Base-by-base conservation (phyloP, 2,329 filamentous ascomycete species). In the Trichoderma koningiopsis region DNA sequence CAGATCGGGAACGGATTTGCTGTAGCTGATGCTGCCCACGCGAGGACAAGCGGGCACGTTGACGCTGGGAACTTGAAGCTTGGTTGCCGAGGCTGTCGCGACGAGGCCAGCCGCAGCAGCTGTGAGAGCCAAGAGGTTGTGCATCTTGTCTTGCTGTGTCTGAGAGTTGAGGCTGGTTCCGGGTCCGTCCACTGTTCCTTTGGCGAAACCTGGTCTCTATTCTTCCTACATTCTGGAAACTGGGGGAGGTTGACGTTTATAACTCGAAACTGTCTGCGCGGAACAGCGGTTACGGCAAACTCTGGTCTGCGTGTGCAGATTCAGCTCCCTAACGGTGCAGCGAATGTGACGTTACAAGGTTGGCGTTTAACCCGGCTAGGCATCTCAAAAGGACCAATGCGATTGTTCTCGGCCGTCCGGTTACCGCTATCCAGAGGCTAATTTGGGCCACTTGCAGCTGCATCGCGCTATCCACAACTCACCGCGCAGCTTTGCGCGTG, bases 1-100 rank as follows among this genome's bases (percentile, higher is more conserved):
- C 69, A 74, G 70, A 59, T 81, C 78, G 1, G 84, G 84, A 31
- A 85, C 81, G 0, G 82, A 79, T 68, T 78, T 81, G 74, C 77
- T 73, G 75, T 78, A 84, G 49, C 74, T 73, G 69, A 83, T 74
- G n/a, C 75, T 81, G 52, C 74, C 79, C 33, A 73, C 74, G 14
- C 71, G 70, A 13, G 81, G 78, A 70, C 82, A 84, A 19, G 76
- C 75, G 11, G 83, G 82, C 1, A 83, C 82, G 4, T 77, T 66
- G 27, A 84, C 72, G 35, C 72, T 72, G 7, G 77, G 77, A 11
- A 75, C 71, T 11, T 27, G 27, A 27, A 27, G 27, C 27, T 52
- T 60, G 61, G 65, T 59, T 22, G 56, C 57, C 5, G 58, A 60
- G 7, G 59, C 67, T 16, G 70, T 58, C 10, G 59, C 56, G 22